Evolutionary conservation across 805 yeast genomes (phyloP), one percentile per base, ranked within the genome.

Genomic region (Priceomyces fermenticarens): DNA sequence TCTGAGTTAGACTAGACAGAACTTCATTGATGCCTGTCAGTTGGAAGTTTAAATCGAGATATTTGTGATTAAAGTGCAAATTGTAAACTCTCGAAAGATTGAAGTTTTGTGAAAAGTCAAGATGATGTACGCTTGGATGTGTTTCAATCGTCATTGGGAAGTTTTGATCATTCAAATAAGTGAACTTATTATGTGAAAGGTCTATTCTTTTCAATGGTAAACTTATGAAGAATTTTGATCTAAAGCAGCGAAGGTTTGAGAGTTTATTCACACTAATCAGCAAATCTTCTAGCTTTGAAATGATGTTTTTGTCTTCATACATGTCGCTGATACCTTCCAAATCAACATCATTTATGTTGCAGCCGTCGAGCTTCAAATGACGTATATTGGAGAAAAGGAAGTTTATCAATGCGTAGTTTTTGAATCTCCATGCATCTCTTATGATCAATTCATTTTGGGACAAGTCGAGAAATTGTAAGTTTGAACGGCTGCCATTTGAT

Each of bases 121-220:
- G 32, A 15, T 6, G n/a, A 32, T 30, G 27, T 6, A 32, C 25
- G 3, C n/a, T 16, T 13, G 41, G 36, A 13, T 20, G 32, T n/a
- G 36, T 25, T 9, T 25, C 32, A 11, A 11, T 14, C 6, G 32
- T 28, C 6, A 36, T 12, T 17, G 49, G 46, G 25, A 45, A 43
- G 29, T 43, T 45, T 9, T 36, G 38, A 30, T 33, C 25, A 30
- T 45, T 45, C 20, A 45, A 28, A 29, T 43, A 45, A 3, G 32
- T 38, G 33, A 45, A 45, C 23, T 38, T 41, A 30, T 45, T 45
- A 23, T 32, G 39, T 10, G 49, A 45, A 12, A 45, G 28, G 30
- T 45, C 44, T 33, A 45, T 38, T 14, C 36, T 36, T 11, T 30
- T 30, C 25, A 45, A 34, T 9, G 46, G 46, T 25, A 43, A 17